phyloP scores from a whole-genome alignment of 2,329 filamentous ascomycete species.

The Colletotrichum agaves region DNA sequence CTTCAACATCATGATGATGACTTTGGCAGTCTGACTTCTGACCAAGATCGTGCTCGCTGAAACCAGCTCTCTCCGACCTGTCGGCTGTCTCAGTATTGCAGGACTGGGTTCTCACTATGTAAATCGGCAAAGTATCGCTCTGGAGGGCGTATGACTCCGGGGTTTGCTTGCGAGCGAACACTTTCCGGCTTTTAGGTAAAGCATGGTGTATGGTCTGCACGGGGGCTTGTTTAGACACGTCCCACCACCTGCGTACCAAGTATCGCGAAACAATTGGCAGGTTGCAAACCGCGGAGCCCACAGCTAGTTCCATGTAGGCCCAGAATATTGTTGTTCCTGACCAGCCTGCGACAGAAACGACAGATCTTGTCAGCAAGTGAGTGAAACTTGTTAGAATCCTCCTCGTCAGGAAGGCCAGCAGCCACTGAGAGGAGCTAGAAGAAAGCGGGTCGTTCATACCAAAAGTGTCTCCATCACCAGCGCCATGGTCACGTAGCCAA shows the following conservation, averaged over 20 bases:
- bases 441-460: background rate
- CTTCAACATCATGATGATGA: too few species aligned
- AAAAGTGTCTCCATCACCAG: conserved; percentile 16
- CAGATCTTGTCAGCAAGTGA: background rate
- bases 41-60: too few species aligned
- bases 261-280: conserved; percentile 16
- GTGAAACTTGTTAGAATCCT: background rate
- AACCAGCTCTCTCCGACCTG: background rate
- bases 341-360: conserved; percentile 6
- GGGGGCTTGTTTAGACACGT: background rate
- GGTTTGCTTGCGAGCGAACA: background rate
- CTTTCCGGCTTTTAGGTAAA: background rate
- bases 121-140: background rate
- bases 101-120: background rate
- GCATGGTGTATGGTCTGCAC: background rate
- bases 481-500: conserved; percentile 14
- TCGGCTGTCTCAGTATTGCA: background rate
- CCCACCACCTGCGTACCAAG: conserved; percentile 7
- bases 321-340: conserved; percentile 18
- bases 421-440: background rate
- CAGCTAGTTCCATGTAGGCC: conserved; percentile 10
- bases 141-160: conserved; percentile 1
- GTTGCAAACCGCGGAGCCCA: conserved; percentile 22
- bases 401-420: background rate
- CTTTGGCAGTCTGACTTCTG: too few species aligned